Evolutionary conservation across 371 early-diverging fungal species (phyloP).

Genomic region (Mortierella sp.): DNA sequence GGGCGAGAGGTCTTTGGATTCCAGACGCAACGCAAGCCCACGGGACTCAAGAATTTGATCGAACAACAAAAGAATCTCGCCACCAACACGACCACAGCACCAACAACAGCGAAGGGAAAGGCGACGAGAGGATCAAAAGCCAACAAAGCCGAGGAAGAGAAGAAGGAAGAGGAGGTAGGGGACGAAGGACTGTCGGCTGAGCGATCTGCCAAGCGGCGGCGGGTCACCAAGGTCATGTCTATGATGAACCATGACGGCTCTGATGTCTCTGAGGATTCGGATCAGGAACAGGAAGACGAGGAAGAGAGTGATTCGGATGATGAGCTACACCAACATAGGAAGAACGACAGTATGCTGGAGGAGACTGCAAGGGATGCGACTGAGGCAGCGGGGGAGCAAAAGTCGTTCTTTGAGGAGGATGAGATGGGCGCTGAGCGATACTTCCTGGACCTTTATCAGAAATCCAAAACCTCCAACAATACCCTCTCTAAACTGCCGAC

Average conservation of each 20-base stretch:
- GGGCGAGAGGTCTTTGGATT: slow-evolving; percentile 52
- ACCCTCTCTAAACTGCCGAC: slow-evolving; percentile 82
- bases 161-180: slow-evolving; percentile 9
- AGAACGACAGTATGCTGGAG: slow-evolving; percentile 28
- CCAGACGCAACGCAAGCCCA: slow-evolving; percentile 29
- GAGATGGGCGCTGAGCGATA: slow-evolving; percentile 78
- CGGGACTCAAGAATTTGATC: slow-evolving; percentile 35
- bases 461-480: slow-evolving; percentile 85
- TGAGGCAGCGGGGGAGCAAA: slow-evolving; percentile 29
- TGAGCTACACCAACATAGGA: slow-evolving; percentile 28
- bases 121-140: neutral
- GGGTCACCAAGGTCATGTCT: slow-evolving; percentile 27
- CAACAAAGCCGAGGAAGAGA: slow-evolving; percentile 12
- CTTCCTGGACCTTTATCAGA: slow-evolving; percentile 76
- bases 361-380: slow-evolving; percentile 54
- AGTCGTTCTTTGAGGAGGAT: slow-evolving; percentile 56
- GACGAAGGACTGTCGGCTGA: slow-evolving; percentile 12
- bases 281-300: slow-evolving; percentile 23
- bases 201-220: slow-evolving; percentile 30
- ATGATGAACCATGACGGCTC: slow-evolving; percentile 40
- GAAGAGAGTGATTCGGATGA: slow-evolving; percentile 38
- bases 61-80: slow-evolving; percentile 21
- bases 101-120: slow-evolving; percentile 5
- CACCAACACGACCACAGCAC: neutral
- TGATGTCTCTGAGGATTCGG: slow-evolving; percentile 37